Evolutionary conservation across 2,329 filamentous ascomycete species (phyloP), one percentile per base, ranked within the genome.

Genomic region (Colletotrichum acutatum): DNA sequence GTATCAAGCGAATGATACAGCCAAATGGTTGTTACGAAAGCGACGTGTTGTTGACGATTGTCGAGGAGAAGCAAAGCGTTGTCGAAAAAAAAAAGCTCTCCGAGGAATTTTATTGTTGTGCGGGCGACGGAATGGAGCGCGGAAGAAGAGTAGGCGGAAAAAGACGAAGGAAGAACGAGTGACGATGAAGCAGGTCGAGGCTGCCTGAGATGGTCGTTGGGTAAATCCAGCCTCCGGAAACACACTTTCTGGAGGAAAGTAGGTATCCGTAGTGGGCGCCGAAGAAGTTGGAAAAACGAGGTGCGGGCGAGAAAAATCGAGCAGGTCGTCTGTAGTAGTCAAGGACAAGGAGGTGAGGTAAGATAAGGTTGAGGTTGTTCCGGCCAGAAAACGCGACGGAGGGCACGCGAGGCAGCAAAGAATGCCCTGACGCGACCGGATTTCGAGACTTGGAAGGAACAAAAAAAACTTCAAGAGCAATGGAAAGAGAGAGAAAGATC

Each of bases 401-500:
- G 42, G 12, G 34, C 7, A 32, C 28, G 11, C 24, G 30, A 26
- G 30, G 57, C 57, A n/a, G 26, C 22, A 54, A 26, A 54, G 52
- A 12, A 26, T 26, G 22, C 30, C 8, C 28, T 19, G n/a, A 57
- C 7, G 19, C 24, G 24, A 34, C 7, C 26, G n/a, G 26, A 49
- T 19, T 49, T 19, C n/a, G 7, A 46, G 49, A 26, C 19, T 7
- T 24, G n/a, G 26, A n/a, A 11, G 19, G 37, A 34, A 26, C 19
- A 16, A n/a, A 16, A 30, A 19, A 61, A 16, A 26, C 3, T 2
- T 12, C 30, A 22, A 19, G 32, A 26, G 19, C 49, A 42, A 24
- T 6, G 14, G 71, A 52, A 71, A 54, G 46, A 62, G 56, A 52
- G 49, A 57, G 49, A 61, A 62, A 52, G 56, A 65, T 60, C 42